Conservation (phyloP, 805 yeast species). For the Kazachstania africana region DNA sequence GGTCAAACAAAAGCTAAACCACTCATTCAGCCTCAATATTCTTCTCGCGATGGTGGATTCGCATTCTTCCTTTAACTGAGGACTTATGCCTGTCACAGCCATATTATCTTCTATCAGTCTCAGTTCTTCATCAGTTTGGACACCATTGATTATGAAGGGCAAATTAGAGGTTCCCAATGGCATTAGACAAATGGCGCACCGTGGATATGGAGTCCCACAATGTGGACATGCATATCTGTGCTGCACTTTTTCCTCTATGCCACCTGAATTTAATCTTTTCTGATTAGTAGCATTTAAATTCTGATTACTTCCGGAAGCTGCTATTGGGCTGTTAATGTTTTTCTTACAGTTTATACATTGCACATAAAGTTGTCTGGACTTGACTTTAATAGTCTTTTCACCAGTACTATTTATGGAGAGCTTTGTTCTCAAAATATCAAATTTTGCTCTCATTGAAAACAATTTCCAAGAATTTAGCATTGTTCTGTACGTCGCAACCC, state of each 20-base stretch:
- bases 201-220: slow-evolving; percentile 78
- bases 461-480: slow-evolving; percentile 71
- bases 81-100: too few species aligned
- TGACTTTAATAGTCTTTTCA: slow-evolving; percentile 33
- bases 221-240: slow-evolving; percentile 49
- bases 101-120: too few species aligned
- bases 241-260: slow-evolving; percentile 3
- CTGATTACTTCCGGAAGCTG: slow-evolving; percentile 1
- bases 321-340: slow-evolving; percentile 35
- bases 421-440: slow-evolving; percentile 68
- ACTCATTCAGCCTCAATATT: slow-evolving; percentile 41
- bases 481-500: slow-evolving; percentile 63
- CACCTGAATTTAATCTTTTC: neutral
- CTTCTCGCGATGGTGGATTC: slow-evolving; percentile 6
- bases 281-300: slow-evolving; percentile 1
- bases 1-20: slow-evolving; percentile 85
- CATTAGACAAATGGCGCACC: slow-evolving; percentile 81
- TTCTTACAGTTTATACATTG: slow-evolving; percentile 80
- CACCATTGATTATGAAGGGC: slow-evolving; percentile 24
- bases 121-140: slow-evolving; percentile 1
- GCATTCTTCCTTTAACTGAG: neutral
- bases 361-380: slow-evolving; percentile 65
- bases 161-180: slow-evolving; percentile 49
- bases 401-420: slow-evolving; percentile 46
- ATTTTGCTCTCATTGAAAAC: slow-evolving; percentile 68